Conservation (phyloP, 179 eudicot species). For the Carnegiea gigantea region DNA sequence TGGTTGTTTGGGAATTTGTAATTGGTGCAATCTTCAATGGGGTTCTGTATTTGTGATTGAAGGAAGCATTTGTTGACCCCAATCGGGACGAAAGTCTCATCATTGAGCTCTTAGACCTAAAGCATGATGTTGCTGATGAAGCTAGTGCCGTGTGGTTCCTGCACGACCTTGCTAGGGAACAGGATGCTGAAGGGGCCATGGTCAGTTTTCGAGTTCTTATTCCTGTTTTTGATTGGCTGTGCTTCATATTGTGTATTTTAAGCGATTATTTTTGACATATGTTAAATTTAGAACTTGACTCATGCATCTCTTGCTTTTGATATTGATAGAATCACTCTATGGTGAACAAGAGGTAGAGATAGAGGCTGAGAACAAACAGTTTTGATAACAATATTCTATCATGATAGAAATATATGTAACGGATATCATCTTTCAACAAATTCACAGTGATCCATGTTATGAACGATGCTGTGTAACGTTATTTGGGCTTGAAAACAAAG, state of each 20-base stretch:
- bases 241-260: neutral
- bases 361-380: too few relatives aligned
- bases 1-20: neutral
- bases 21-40: conserved; percentile 1
- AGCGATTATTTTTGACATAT: neutral
- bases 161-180: conserved; percentile 84
- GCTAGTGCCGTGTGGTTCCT: conserved; percentile 91
- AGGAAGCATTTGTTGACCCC: conserved; percentile 89
- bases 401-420: too few relatives aligned
- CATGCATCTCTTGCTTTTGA: neutral
- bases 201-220: conserved; percentile 32
- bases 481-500: too few relatives aligned
- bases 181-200: conserved; percentile 73
- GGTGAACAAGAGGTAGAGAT: neutral
- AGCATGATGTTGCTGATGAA: conserved; percentile 68
- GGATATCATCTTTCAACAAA: too few relatives aligned
- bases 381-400: too few relatives aligned
- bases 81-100: conserved; percentile 76
- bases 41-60: conserved; percentile 19
- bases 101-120: conserved; percentile 68
- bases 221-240: conserved; percentile 3
- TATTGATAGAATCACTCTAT: neutral
- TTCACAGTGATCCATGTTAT: too few relatives aligned
- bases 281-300: neutral
- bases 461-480: too few relatives aligned